Conservation (phyloP, 257 asterid genomes). For the Jacaranda copaia region DNA sequence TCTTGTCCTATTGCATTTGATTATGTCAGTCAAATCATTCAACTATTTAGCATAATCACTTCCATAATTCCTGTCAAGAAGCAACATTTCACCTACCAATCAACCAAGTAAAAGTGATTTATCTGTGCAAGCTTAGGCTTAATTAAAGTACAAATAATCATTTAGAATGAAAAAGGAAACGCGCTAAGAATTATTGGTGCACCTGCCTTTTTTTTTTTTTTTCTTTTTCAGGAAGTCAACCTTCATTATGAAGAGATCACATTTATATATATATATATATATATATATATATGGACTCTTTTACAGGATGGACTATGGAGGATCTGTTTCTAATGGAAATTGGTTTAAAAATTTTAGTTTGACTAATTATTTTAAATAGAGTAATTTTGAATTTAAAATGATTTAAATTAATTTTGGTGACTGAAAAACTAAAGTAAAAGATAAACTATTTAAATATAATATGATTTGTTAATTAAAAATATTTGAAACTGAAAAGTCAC, state of each 20-base stretch:
- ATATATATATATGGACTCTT: too few species aligned
- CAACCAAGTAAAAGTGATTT: background rate
- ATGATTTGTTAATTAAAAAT: too few species aligned
- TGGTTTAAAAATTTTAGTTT: too few species aligned
- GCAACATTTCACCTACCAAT: background rate
- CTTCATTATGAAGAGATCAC: background rate
- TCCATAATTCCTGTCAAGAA: background rate
- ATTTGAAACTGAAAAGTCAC: too few species aligned
- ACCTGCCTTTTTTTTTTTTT: background rate
- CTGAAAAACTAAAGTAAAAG: too few species aligned
- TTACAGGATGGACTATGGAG: too few species aligned
- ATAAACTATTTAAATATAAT: too few species aligned
- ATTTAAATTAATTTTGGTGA: too few species aligned
- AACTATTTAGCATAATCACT: background rate
- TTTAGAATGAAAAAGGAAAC: background rate
- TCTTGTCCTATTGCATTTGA: background rate
- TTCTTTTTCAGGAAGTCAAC: background rate
- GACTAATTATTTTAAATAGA: too few species aligned
- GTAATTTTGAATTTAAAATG: too few species aligned
- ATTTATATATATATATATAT: too few species aligned
- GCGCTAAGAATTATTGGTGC: background rate
- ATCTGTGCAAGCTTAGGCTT: background rate
- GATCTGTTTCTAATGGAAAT: too few species aligned
- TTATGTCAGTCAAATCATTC: background rate
- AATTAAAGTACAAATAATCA: background rate